phyloP scores from a whole-genome alignment of 2,329 filamentous ascomycete species.

The Cladosporium phlei region DNA sequence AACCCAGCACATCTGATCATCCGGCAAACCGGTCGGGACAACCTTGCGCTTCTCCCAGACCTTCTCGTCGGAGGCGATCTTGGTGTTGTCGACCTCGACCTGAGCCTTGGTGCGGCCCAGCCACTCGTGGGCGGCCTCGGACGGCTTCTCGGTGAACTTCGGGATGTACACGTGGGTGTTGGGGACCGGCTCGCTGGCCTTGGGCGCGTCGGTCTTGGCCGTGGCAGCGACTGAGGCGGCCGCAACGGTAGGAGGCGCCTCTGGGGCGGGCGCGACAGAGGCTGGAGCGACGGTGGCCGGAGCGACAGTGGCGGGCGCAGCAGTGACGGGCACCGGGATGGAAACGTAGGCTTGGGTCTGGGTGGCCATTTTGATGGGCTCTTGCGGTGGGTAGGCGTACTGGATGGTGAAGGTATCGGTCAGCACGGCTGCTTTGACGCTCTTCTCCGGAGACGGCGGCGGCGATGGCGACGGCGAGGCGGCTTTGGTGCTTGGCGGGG shows the following conservation, averaged over 20 bases:
- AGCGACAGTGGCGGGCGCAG: conserved; percentile 12
- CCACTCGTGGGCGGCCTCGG: conserved; percentile 25
- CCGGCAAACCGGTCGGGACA: conserved; percentile 27
- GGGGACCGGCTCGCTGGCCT: not conserved
- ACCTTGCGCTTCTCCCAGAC: conserved; percentile 32
- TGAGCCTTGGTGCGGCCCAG: conserved; percentile 34
- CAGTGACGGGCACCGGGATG: conserved; percentile 10
- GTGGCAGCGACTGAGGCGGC: conserved; percentile 6
- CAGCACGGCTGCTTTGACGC: not conserved
- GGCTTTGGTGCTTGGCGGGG: conserved; percentile 12
- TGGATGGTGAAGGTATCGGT: conserved; percentile 1
- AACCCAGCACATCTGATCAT: conserved; percentile 35
- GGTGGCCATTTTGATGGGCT: conserved; percentile 9
- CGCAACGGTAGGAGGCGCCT: conserved; percentile 6
- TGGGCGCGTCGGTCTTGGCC: not conserved
- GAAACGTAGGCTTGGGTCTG: conserved; percentile 23
- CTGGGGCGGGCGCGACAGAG: conserved; percentile 12
- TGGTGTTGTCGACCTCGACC: conserved; percentile 37
- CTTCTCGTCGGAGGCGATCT: conserved; percentile 32
- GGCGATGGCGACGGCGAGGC: conserved; percentile 17
- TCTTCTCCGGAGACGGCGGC: conserved; percentile 4
- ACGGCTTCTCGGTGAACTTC: conserved; percentile 1
- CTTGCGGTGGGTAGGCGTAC: conserved; percentile 10
- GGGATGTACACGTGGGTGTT: conserved; percentile 12
- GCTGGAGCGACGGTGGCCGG: conserved; percentile 8